Conservation (phyloP, 1,284 basidiomycete genomes). For the Heterobasidion irregulare region DNA sequence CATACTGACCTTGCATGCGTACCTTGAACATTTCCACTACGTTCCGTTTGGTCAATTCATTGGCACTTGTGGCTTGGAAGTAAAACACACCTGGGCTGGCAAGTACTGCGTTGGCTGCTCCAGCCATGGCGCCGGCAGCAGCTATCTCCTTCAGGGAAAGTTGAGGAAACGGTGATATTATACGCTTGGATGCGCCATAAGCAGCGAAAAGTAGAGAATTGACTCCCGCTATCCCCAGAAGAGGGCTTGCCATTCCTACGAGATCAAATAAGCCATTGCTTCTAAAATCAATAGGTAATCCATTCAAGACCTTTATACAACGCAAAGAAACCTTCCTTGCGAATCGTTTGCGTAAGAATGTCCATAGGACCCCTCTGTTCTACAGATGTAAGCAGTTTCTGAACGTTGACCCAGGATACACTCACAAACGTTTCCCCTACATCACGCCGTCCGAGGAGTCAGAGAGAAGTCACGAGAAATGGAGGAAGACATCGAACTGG, state of each 20-base stretch:
- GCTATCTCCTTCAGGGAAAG: slow-evolving; percentile 77
- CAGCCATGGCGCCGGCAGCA: slow-evolving; percentile 84
- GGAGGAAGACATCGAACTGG: slow-evolving; percentile 35
- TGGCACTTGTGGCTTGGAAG: not conserved
- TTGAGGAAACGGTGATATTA: slow-evolving; percentile 84
- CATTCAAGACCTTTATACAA: slow-evolving; percentile 74
- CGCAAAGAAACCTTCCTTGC: slow-evolving; percentile 85
- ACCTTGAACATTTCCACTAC: slow-evolving; percentile 88
- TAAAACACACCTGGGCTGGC: slow-evolving; percentile 70
- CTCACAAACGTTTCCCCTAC: slow-evolving; percentile 77
- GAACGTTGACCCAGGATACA: slow-evolving; percentile 10
- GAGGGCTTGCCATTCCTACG: slow-evolving; percentile 82
- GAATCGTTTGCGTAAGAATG: slow-evolving; percentile 71
- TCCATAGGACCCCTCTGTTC: slow-evolving; percentile 87
- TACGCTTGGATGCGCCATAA: slow-evolving; percentile 73
- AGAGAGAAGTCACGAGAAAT: slow-evolving; percentile 6
- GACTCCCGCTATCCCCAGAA: slow-evolving; percentile 93
- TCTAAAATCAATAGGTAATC: not conserved
- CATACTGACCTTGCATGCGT: slow-evolving; percentile 95
- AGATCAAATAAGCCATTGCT: no score
- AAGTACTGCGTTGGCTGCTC: slow-evolving; percentile 81
- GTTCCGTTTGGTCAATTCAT: not conserved
- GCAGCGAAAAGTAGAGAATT: slow-evolving; percentile 93
- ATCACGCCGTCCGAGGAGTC: not conserved
- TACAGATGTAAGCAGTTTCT: not conserved